Evolutionary conservation across 768 basidiomycete genomes (phyloP), one percentile per base, ranked within the genome.

Genomic region (Agaricus bisporus): DNA sequence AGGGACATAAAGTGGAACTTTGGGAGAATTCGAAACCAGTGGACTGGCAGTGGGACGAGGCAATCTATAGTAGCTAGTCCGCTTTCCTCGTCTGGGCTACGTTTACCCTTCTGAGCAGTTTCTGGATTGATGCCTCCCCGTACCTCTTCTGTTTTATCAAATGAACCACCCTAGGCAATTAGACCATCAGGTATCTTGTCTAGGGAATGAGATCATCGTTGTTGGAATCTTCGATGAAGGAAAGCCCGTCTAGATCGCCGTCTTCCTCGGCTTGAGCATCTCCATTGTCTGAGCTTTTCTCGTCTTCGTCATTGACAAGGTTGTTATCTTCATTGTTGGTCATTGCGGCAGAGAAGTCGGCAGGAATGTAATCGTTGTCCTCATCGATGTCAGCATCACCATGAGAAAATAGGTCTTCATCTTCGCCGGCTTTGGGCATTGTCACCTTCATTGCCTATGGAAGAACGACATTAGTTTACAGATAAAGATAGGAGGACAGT

Each of bases 361-460:
- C 63, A 7, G 61, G 60, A 41, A 49, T n/a, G 38, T 66, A 62
- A 47, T 66, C 72, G 7, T 64, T 17, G 14, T 35, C 64, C 35
- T 71, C 63, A 44, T 61, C 56, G 12, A 66, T 64, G 6, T 70
- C 75, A 36, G 64, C 69, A 32, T 32, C 32, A 22, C 22, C 4
- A 35, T 72, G 74, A 3, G 73, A 73, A 49, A 73, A 54, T 20
- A 77, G 65, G 15, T 71, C 71, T 18, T 76, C 68, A 39, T 71
- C 77, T 14, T 81, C 82, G 10, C 74, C 81, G 3, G 64, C 73
- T 54, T 73, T 78, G 2, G 89, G 91, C 80, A 95, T 86, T 2
- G 82, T 80, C n/a, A 82, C 80, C 75, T 91, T 82, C 91, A 95
- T 95, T 0, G 82, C 93, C 93, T 97, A 57, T 20, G 32, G 29